A percentile compares a stretch with the other conserved stretches of the same genome.
Conservation (phyloP, 139 green algal species). For the Zygnema cylindricum region DNA sequence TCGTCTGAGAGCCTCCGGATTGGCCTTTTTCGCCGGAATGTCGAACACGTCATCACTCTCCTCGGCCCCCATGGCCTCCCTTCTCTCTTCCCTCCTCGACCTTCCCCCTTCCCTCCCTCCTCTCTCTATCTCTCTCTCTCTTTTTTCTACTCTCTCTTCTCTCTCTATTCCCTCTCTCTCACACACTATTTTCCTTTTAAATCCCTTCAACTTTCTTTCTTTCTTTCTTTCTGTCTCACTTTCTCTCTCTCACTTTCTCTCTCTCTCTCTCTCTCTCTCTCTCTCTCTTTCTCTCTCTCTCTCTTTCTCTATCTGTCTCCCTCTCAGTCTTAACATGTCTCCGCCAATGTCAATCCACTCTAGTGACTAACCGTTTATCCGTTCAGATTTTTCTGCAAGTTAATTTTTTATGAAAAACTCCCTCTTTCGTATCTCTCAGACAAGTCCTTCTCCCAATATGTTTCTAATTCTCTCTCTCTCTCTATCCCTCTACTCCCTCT, state of each 20-base stretch:
- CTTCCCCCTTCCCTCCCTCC: not conserved
- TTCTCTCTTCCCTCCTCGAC: not conserved
- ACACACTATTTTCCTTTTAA: not conserved
- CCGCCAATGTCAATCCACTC: no score
- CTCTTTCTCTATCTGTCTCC: no score
- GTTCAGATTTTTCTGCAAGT: no score
- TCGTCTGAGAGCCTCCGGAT: slow-evolving; percentile 17
- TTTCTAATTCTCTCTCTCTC: no score
- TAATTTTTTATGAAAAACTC: no score
- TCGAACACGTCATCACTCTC: slow-evolving; percentile 36
- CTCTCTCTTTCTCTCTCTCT: no score
- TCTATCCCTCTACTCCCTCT: no score
- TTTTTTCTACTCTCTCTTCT: not conserved
- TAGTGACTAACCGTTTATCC: no score
- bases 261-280: not conserved
- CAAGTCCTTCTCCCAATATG: no score
- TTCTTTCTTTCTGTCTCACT: not conserved
- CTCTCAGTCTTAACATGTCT: no score
- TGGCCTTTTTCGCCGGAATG: slow-evolving; percentile 29
- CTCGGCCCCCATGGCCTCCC: not conserved
- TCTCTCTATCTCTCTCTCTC: not conserved
- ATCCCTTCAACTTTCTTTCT: not conserved
- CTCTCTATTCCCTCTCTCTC: not conserved
- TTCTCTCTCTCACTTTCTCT: not conserved
- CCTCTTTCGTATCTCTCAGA: no score